Evolutionary conservation across 352 stramenopile species (phyloP).

Genomic region (Globisporangium spiculum): DNA sequence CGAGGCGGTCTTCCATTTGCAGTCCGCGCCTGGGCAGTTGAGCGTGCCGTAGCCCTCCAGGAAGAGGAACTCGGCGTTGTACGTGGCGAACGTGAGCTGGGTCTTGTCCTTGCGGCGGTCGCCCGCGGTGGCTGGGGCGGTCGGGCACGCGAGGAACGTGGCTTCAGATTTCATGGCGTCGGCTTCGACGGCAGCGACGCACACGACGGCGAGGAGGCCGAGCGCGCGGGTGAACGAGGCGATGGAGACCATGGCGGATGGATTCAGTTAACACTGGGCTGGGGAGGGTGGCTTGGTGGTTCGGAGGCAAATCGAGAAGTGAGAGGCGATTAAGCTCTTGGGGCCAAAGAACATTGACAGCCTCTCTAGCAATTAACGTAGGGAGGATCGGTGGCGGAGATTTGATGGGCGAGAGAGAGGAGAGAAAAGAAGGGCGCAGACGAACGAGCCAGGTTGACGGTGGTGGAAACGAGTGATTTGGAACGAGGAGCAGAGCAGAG

Average conservation of each 20-base stretch:
- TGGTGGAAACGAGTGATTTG: no score
- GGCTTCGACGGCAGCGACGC: slow-evolving; percentile 24
- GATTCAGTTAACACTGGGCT: background rate
- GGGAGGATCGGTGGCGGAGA: no score
- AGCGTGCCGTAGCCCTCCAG: slow-evolving; percentile 37
- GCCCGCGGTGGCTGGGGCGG: slow-evolving; percentile 32
- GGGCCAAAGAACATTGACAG: no score
- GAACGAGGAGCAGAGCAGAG: no score
- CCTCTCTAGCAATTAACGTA: no score
- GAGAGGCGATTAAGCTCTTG: slow-evolving; percentile 3
- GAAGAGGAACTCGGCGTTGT: slow-evolving; percentile 66
- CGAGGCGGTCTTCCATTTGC: slow-evolving; percentile 44
- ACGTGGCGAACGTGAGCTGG: slow-evolving; percentile 63
- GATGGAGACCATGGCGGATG: slow-evolving; percentile 34
- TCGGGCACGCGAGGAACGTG: slow-evolving; percentile 37
- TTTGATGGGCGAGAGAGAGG: no score
- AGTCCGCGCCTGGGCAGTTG: slow-evolving; percentile 44
- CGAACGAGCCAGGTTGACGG: no score
- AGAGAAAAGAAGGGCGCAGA: no score
- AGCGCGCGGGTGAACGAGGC: slow-evolving; percentile 18
- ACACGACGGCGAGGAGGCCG: slow-evolving; percentile 17
- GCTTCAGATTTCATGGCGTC: slow-evolving; percentile 18
- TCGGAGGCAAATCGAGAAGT: slow-evolving; percentile 26
- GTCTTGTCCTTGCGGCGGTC: slow-evolving; percentile 46
- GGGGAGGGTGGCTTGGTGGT: slow-evolving; percentile 8